A percentile compares a stretch with the other conserved stretches of the same genome.
Evolutionary conservation across 371 early-diverging fungal genomes (phyloP).

Genomic region (Apophysomyces sp.): DNA sequence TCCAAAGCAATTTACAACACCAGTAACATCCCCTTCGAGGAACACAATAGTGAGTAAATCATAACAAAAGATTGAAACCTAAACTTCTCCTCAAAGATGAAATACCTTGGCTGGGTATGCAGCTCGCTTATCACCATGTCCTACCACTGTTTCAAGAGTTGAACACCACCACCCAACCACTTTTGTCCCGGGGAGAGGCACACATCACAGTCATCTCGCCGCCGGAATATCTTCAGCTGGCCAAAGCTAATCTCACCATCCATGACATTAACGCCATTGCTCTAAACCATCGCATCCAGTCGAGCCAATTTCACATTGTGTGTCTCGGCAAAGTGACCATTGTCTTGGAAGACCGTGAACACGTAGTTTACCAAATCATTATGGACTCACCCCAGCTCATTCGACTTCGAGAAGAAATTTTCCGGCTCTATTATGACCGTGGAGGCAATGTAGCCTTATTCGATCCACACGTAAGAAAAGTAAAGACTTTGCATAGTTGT

Average conservation of each 20-base stretch:
- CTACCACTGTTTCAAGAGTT: constrained; percentile 52
- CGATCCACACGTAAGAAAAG: constrained; percentile 40
- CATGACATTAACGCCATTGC: constrained; percentile 69
- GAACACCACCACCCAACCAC: constrained; percentile 49
- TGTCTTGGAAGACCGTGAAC: constrained; percentile 23
- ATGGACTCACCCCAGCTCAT: constrained; percentile 35
- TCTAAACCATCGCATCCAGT: constrained; percentile 51
- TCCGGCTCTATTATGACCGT: constrained; percentile 43
- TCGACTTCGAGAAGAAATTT: constrained; percentile 51
- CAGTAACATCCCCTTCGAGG: constrained; percentile 45
- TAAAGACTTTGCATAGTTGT: neutral
- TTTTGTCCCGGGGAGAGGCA: constrained; percentile 62
- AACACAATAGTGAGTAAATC: constrained; percentile 30
- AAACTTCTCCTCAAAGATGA: too few species aligned
- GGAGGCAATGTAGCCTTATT: constrained; percentile 66
- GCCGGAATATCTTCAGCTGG: constrained; percentile 66
- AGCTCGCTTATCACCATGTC: constrained; percentile 59
- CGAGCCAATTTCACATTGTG: constrained; percentile 46
- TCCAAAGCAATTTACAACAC: constrained; percentile 43
- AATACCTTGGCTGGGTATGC: constrained; percentile 62
- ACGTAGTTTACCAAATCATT: constrained; percentile 46
- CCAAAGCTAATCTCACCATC: constrained; percentile 67
- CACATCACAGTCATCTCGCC: constrained; percentile 79
- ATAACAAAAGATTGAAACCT: too few species aligned
- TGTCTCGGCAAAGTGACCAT: constrained; percentile 70